phyloP scores from a whole-genome alignment of 805 yeast genomes.

The Suhomyces sp. region DNA sequence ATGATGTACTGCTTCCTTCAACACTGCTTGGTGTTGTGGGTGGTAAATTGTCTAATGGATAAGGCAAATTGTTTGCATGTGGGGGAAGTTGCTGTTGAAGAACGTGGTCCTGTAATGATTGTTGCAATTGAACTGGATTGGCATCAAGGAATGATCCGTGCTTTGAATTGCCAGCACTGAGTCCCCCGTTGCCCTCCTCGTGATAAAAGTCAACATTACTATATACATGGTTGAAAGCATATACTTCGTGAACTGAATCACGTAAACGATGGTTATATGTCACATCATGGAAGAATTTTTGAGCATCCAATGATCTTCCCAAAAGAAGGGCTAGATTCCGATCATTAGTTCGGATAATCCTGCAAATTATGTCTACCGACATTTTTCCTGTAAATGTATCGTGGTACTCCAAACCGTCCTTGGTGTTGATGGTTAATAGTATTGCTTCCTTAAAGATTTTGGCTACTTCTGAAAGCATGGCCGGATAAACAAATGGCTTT shows the following conservation, averaged over 20 bases:
- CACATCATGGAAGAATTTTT: constrained; percentile 91
- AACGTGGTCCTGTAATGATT: constrained; percentile 15
- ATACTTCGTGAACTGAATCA: constrained; percentile 84
- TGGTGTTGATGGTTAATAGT: constrained; percentile 72
- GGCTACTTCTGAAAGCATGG: constrained; percentile 83
- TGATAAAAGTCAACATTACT: constrained; percentile 45
- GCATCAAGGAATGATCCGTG: constrained; percentile 28
- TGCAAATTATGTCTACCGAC: constrained; percentile 88
- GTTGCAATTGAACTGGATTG: constrained; percentile 9
- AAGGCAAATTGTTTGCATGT: constrained; percentile 18
- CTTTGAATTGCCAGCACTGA: constrained; percentile 23
- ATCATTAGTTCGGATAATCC: constrained; percentile 85
- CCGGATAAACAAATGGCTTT: constrained; percentile 83
- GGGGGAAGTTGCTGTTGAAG: constrained; percentile 19
- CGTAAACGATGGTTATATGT: constrained; percentile 91
- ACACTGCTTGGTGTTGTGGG: constrained; percentile 11
- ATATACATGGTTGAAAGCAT: constrained; percentile 69
- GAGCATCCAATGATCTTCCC: constrained; percentile 93
- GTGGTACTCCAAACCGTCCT: constrained; percentile 88
- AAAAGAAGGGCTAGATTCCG: constrained; percentile 83
- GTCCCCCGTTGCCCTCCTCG: constrained; percentile 25
- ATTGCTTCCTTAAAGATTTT: constrained; percentile 68
- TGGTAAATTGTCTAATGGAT: constrained; percentile 13
- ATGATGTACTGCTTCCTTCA: constrained; percentile 14
- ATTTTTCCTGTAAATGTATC: constrained; percentile 92